Conservation (phyloP, 164 flowering plant genomes). For the Malania oleifera region DNA sequence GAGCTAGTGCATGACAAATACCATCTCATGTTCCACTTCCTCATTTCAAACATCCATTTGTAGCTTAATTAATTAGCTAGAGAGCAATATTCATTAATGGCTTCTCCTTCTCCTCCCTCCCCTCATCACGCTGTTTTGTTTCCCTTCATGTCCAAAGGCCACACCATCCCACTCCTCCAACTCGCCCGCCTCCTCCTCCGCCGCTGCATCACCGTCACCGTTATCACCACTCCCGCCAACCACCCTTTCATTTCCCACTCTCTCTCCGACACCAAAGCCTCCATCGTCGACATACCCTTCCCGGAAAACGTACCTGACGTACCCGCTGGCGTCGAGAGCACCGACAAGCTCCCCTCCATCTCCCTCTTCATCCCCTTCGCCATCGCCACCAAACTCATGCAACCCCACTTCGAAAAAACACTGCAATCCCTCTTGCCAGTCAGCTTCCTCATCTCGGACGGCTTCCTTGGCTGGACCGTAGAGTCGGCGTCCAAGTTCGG, state of each 20-base stretch:
- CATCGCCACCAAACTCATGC: constrained; percentile 3
- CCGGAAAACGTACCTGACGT: neutral
- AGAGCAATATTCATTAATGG: no score
- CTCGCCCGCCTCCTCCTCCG: neutral
- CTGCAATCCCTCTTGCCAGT: neutral
- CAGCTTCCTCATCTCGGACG: constrained; percentile 18
- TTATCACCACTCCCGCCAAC: neutral
- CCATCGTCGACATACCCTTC: neutral
- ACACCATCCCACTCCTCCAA: neutral
- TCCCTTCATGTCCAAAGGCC: neutral
- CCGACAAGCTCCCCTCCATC: neutral
- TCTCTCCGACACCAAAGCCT: neutral
- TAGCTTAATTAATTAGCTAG: no score
- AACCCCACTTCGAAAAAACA: neutral
- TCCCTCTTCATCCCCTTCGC: constrained; percentile 1
- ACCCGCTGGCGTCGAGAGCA: neutral
- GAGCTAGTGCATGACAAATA: no score
- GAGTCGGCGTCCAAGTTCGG: constrained; percentile 30
- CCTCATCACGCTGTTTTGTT: neutral
- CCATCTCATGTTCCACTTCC: no score
- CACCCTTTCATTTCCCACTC: neutral
- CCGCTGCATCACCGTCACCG: neutral
- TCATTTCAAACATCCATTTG: no score
- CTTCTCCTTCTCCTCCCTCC: no score
- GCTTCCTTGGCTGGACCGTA: constrained; percentile 45